These are phyloP conservation scores for Pseudisothecium myosuroides DNA, from an alignment of 225 moss, liverwort and hornwort genomes.

Conservation along the genomic window DNA sequence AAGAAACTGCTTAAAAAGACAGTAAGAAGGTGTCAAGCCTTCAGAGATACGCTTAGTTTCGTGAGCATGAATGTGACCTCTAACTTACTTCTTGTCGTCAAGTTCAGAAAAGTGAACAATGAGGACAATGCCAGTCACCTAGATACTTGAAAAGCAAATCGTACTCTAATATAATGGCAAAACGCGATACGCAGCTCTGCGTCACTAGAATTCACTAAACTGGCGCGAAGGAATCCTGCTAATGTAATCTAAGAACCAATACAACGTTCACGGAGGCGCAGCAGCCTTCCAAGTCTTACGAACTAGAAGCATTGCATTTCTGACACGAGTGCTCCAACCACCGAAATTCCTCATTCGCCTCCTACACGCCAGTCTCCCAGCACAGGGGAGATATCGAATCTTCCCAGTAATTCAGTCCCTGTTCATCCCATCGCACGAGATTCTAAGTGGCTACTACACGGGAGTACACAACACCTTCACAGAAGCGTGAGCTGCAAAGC, in stretches of 20 bases:
- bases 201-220: not conserved
- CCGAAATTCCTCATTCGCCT: not conserved
- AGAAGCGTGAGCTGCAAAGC: not conserved
- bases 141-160: not conserved
- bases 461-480: not conserved
- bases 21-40: not conserved
- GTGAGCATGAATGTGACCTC: not conserved
- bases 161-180: not conserved
- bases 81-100: not conserved
- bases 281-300: not conserved
- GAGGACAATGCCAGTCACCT: not conserved
- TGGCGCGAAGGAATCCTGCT: not conserved
- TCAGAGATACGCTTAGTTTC: not conserved
- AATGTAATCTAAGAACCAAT: not conserved
- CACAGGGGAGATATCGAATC: not conserved
- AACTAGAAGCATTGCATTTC: not conserved
- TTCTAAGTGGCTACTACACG: not conserved
- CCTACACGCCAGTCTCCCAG: not conserved
- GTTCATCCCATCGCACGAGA: not conserved
- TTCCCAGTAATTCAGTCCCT: not conserved
- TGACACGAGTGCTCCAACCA: not conserved
- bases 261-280: not conserved
- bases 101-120: not conserved
- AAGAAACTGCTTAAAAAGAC: not conserved
- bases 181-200: not conserved